Conservation (phyloP, 768 basidiomycete species). For the Suillus plorans region DNA sequence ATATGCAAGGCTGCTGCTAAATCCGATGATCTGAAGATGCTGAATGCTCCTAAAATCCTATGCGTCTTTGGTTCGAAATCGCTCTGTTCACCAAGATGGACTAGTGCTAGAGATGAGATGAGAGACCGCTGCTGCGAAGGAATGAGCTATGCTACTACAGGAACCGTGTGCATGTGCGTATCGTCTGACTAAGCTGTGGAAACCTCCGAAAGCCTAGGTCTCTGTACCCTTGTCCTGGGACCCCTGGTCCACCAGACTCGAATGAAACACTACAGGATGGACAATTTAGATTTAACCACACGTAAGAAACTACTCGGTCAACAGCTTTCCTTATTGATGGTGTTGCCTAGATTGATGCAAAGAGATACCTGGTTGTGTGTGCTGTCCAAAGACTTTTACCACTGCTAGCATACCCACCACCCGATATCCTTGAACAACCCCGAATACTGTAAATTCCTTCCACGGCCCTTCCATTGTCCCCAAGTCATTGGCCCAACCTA, state of each 20-base stretch:
- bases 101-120: no score
- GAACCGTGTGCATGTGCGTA: no score
- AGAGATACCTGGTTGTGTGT: conserved; percentile 48
- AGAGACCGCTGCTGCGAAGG: no score
- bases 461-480: neutral
- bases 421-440: conserved; percentile 17
- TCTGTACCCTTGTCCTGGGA: no score
- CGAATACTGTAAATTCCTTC: conserved; percentile 15
- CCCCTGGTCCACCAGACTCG: conserved; percentile 44
- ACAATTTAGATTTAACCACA: conserved; percentile 59
- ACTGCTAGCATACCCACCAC: conserved; percentile 16
- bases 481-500: neutral
- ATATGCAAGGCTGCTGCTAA: no score
- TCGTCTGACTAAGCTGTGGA: no score
- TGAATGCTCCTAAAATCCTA: no score
- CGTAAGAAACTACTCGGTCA: conserved; percentile 31
- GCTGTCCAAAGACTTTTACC: conserved; percentile 38
- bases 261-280: conserved; percentile 70
- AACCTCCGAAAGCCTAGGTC: no score
- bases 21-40: no score
- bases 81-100: no score
- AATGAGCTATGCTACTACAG: no score
- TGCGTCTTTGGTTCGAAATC: no score
- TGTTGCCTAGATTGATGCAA: conserved; percentile 44
- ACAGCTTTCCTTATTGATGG: neutral